Evolutionary conservation across 2,329 filamentous ascomycete species (phyloP).

Genomic region (Epicoccum sorghinum): DNA sequence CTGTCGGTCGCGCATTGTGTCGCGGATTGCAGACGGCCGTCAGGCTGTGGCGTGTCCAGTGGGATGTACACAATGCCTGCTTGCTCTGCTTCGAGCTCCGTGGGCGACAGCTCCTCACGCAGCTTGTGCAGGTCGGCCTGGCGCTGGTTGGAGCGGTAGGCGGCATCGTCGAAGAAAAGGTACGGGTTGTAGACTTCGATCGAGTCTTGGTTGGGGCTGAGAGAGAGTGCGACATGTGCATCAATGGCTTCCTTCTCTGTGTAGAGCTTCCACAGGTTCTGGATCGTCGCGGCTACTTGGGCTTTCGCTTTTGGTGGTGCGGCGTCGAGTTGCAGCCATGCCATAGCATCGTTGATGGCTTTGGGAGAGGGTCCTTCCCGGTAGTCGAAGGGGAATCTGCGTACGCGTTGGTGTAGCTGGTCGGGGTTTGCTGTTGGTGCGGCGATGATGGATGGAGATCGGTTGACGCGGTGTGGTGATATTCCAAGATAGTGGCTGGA

Average conservation of each 20-base stretch:
- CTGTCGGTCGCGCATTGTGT: neutral
- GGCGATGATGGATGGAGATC: constrained; percentile 68
- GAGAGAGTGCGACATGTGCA: constrained; percentile 58
- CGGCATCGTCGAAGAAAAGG: constrained; percentile 74
- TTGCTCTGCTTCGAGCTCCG: constrained; percentile 68
- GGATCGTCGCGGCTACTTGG: constrained; percentile 58
- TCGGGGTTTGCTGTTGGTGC: constrained; percentile 58
- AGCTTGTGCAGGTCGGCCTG: constrained; percentile 66
- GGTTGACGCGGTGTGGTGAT: constrained; percentile 67
- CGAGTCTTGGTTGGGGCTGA: constrained; percentile 44
- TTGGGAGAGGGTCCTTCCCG: constrained; percentile 48
- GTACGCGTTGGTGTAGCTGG: constrained; percentile 52
- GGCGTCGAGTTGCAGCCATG: constrained; percentile 61
- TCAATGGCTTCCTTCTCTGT: constrained; percentile 69
- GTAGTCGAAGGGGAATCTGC: constrained; percentile 69
- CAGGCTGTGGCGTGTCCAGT: constrained; percentile 42
- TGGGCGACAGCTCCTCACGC: constrained; percentile 56
- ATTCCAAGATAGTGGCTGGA: constrained; percentile 64
- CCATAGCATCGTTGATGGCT: constrained; percentile 52
- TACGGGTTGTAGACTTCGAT: constrained; percentile 61
- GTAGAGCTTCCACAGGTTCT: constrained; percentile 64
- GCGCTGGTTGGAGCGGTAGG: constrained; percentile 66
- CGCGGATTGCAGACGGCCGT: constrained; percentile 9
- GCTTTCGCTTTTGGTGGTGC: constrained; percentile 52
- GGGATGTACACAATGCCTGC: constrained; percentile 82